Percentiles rank a stretch among this genome's conserved stretches.
Conservation (phyloP, 768 basidiomycete species). For the Pleurotus djamor region DNA sequence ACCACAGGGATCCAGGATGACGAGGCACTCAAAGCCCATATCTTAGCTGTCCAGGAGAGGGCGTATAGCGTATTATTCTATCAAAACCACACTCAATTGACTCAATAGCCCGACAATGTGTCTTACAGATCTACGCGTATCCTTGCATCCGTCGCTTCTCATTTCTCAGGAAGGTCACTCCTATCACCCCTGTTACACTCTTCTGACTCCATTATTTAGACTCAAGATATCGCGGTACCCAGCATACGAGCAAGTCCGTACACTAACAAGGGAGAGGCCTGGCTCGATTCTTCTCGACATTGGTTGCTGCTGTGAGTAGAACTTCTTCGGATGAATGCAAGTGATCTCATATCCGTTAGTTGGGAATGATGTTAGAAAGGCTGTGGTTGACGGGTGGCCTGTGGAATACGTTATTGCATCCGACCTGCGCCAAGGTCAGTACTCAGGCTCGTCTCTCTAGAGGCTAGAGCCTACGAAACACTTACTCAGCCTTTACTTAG, state of each 20-base stretch:
- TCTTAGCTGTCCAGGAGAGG: conserved; percentile 30
- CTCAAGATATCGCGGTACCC: conserved; percentile 31
- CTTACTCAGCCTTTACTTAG: neutral
- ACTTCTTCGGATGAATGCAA: neutral
- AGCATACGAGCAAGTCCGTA: conserved; percentile 26
- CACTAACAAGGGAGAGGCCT: conserved; percentile 19
- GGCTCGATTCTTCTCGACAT: conserved; percentile 36
- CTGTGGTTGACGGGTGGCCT: conserved; percentile 37
- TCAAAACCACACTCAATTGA: neutral
- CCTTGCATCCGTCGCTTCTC: conserved; percentile 27
- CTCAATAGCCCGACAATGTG: neutral
- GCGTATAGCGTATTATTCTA: conserved; percentile 23
- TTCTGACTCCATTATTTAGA: neutral
- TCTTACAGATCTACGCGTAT: conserved; percentile 21
- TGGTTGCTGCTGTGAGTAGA: conserved; percentile 39
- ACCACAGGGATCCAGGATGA: conserved; percentile 34
- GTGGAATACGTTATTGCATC: conserved; percentile 30
- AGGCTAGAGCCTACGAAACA: too few relatives aligned
- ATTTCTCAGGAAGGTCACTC: conserved; percentile 19
- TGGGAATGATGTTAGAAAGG: conserved; percentile 37
- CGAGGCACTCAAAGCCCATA: conserved; percentile 33
- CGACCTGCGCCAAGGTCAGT: conserved; percentile 30
- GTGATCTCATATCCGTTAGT: conserved; percentile 19
- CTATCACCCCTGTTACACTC: neutral
- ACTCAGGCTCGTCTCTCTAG: too few relatives aligned